Evolutionary conservation across 2,329 filamentous ascomycete genomes (phyloP).

Genomic region (Bipolaris sorokiniana): DNA sequence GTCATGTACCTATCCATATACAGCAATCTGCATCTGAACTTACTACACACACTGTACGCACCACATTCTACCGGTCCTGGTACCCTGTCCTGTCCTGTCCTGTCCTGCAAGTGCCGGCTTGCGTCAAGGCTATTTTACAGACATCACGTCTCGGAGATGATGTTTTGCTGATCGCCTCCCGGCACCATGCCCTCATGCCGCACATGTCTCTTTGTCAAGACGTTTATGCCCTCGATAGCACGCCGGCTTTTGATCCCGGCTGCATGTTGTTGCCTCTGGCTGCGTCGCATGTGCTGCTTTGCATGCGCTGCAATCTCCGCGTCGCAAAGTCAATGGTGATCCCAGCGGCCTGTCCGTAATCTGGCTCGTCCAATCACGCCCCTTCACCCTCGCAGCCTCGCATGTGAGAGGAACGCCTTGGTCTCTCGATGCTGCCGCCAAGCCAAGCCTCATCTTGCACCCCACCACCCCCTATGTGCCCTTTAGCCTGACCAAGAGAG

Average conservation of each 20-base stretch:
- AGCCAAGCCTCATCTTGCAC: constrained; percentile 4
- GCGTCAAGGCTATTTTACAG: constrained; percentile 6
- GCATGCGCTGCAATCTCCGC: constrained; percentile 28
- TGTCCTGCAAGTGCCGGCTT: constrained; percentile 2
- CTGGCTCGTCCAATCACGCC: constrained; percentile 20
- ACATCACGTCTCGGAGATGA: neutral
- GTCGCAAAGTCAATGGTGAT: constrained; percentile 24
- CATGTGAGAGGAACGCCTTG: neutral
- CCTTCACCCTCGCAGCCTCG: constrained; percentile 5
- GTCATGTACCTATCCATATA: no score
- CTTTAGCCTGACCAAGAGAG: no score
- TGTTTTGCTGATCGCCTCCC: constrained; percentile 10
- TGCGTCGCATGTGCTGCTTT: neutral
- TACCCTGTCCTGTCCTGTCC: neutral
- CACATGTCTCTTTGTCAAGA: neutral
- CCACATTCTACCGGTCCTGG: neutral
- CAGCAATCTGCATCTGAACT: neutral
- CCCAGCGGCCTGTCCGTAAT: constrained; percentile 11
- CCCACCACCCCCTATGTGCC: constrained; percentile 2
- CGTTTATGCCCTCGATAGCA: neutral
- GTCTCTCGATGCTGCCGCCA: neutral
- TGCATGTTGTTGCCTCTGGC: constrained; percentile 6
- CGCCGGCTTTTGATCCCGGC: constrained; percentile 2
- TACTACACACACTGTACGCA: neutral
- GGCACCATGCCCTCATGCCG: constrained; percentile 4